A percentile compares a stretch with the other conserved stretches of the same genome.
Evolutionary conservation across 306 rosid species (phyloP).

Genomic region (Hippophae tibetana): DNA sequence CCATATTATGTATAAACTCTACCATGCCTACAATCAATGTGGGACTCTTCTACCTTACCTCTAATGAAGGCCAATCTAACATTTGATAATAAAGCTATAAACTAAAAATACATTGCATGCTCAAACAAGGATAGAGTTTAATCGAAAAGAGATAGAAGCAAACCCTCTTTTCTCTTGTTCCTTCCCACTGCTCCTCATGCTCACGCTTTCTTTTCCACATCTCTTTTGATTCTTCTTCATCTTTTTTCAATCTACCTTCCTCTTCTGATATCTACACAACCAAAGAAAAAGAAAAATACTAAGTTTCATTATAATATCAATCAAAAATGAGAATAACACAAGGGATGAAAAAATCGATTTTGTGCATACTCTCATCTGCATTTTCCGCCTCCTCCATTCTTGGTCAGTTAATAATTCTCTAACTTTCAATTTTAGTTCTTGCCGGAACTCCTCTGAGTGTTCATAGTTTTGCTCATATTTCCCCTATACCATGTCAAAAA

Average conservation of each 20-base stretch:
- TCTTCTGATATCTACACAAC: slow-evolving; percentile 77
- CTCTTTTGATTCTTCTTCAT: slow-evolving; percentile 91
- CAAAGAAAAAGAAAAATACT: slow-evolving; percentile 18
- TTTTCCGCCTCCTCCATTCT: slow-evolving; percentile 98
- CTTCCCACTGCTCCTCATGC: slow-evolving; percentile 99
- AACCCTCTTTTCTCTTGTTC: slow-evolving; percentile 93
- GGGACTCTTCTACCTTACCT: too few relatives aligned
- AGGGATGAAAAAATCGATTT: slow-evolving; percentile 2
- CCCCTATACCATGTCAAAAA: slow-evolving; percentile 42
- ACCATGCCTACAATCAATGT: too few relatives aligned
- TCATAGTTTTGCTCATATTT: slow-evolving; percentile 85
- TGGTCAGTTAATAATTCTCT: slow-evolving; percentile 90
- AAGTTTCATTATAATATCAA: slow-evolving; percentile 15
- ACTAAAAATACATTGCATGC: neutral
- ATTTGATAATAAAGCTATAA: neutral
- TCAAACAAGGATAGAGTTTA: neutral
- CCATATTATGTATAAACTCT: too few relatives aligned
- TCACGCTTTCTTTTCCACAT: slow-evolving; percentile 99
- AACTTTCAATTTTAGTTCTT: slow-evolving; percentile 82
- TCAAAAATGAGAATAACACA: neutral
- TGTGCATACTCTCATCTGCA: slow-evolving; percentile 88
- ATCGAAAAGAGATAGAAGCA: slow-evolving; percentile 26
- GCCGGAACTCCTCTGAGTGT: slow-evolving; percentile 71
- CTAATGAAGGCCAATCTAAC: too few relatives aligned
- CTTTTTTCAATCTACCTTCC: slow-evolving; percentile 95